phyloP scores from a whole-genome alignment of 2,329 filamentous ascomycete species.

The Ascochyta pisi region DNA sequence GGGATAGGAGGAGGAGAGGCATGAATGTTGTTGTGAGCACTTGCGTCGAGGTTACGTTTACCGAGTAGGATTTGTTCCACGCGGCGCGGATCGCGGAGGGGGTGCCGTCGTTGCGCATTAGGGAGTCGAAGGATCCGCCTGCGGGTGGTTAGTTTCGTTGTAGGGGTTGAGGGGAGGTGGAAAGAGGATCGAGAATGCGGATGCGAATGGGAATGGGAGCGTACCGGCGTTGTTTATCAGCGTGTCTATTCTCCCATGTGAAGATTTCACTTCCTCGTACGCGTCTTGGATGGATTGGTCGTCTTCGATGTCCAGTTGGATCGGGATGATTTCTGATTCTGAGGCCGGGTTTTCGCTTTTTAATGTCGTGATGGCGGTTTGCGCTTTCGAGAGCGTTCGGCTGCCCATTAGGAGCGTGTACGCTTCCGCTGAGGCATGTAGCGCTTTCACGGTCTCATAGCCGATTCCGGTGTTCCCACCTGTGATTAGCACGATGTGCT shows the following conservation, averaged over 20 bases:
- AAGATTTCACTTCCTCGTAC: constrained; percentile 49
- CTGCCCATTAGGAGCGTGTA: constrained; percentile 66
- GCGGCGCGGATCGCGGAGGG: constrained; percentile 39
- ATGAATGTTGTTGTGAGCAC: background rate
- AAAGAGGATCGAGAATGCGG: no score
- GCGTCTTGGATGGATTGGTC: constrained; percentile 60
- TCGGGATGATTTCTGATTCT: constrained; percentile 50
- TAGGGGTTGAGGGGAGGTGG: no score
- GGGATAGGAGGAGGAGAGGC: background rate
- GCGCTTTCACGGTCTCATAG: constrained; percentile 62
- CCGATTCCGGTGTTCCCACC: constrained; percentile 61
- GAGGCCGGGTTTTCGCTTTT: constrained; percentile 50
- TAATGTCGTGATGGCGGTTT: constrained; percentile 55
- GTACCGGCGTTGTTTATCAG: constrained; percentile 52
- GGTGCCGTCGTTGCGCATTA: constrained; percentile 33
- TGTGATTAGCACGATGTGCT: background rate
- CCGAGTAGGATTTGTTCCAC: background rate
- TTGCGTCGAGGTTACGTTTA: background rate
- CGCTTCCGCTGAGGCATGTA: constrained; percentile 55
- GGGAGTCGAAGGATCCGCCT: constrained; percentile 50
- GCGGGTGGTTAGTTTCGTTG: no score
- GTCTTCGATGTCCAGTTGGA: constrained; percentile 61
- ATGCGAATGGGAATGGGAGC: no score
- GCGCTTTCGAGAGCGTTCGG: constrained; percentile 59
- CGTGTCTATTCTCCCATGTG: constrained; percentile 36